These are phyloP conservation scores for Hanseniaspora pseudoguilliermondii DNA, from an alignment of 805 yeast species.

Conservation along the genomic window DNA sequence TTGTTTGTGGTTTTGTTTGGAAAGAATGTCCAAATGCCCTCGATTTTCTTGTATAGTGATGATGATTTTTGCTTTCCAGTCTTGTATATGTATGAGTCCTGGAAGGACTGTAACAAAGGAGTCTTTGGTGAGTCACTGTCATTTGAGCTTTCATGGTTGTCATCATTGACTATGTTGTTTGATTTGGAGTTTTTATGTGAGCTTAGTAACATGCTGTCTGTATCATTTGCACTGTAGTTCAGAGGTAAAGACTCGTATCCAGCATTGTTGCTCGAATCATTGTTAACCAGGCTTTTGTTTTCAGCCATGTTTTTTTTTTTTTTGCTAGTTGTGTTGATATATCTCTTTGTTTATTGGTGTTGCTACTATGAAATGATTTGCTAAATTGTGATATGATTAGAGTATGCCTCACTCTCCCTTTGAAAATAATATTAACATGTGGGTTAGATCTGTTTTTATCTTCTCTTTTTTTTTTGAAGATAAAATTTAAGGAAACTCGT, in stretches of 20 bases:
- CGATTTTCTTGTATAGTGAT: not conserved
- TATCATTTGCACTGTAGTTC: slow-evolving; percentile 11
- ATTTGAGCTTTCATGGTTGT: not conserved
- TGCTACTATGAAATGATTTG: too few species aligned
- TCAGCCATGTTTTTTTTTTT: not conserved
- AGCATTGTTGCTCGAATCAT: not conserved
- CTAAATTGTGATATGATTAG: too few species aligned
- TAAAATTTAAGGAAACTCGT: too few species aligned
- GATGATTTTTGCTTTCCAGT: not conserved
- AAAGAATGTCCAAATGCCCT: not conserved
- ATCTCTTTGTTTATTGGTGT: not conserved
- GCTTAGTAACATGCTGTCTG: not conserved
- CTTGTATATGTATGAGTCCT: not conserved
- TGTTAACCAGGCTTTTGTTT: not conserved
- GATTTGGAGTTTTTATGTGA: slow-evolving; percentile 21
- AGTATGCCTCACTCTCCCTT: too few species aligned
- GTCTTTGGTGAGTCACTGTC: not conserved
- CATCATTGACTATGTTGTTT: not conserved
- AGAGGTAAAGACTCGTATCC: slow-evolving; percentile 12
- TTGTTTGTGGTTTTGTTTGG: slow-evolving; percentile 25
- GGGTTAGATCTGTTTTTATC: too few species aligned
- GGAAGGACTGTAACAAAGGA: not conserved
- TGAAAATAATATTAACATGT: too few species aligned
- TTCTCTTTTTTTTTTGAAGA: too few species aligned
- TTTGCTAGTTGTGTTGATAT: not conserved